These are phyloP conservation scores for Prunus davidiana DNA, from an alignment of 306 rosid species.

Conservation along the genomic window DNA sequence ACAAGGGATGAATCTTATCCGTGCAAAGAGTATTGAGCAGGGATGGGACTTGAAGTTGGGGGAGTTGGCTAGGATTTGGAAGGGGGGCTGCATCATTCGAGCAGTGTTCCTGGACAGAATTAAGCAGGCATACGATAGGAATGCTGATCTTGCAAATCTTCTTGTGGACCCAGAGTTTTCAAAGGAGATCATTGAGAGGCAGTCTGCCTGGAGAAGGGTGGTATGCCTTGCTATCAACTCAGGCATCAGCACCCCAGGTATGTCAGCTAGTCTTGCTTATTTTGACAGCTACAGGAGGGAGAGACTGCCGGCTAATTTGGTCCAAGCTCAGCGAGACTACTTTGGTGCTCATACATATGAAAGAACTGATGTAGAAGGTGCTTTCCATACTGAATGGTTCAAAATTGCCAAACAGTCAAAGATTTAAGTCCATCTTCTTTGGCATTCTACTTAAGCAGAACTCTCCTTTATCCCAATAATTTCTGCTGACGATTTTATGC, in stretches of 20 bases:
- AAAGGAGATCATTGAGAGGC: conserved; percentile 79
- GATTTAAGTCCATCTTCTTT: conserved; percentile 29
- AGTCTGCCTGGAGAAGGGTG: conserved; percentile 84
- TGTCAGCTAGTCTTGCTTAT: conserved; percentile 93
- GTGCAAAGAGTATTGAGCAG: conserved; percentile 82
- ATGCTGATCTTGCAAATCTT: conserved; percentile 74
- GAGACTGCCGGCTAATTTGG: conserved; percentile 82
- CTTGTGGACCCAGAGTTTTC: conserved; percentile 96
- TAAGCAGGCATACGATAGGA: conserved; percentile 82
- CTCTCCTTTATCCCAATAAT: conserved; percentile 45
- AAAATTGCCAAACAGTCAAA: conserved; percentile 68
- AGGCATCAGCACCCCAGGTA: conserved; percentile 87
- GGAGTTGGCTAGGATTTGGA: conserved; percentile 90
- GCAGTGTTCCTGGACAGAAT: conserved; percentile 82
- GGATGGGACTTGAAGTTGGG: conserved; percentile 84
- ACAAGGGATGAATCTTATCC: conserved; percentile 92
- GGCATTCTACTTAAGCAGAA: conserved; percentile 14
- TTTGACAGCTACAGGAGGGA: conserved; percentile 78
- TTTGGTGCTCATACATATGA: conserved; percentile 94
- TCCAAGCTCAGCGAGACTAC: conserved; percentile 94
- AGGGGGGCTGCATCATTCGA: conserved; percentile 91
- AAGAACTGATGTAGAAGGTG: conserved; percentile 66
- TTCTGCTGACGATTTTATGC: conserved; percentile 41
- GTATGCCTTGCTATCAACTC: conserved; percentile 84
- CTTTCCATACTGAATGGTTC: conserved; percentile 96